Percentiles rank a stretch among this genome's conserved stretches.
These are phyloP conservation scores for Bruguiera gymnorhiza DNA, from an alignment of 345 rosid genomes.

Conservation along the genomic window DNA sequence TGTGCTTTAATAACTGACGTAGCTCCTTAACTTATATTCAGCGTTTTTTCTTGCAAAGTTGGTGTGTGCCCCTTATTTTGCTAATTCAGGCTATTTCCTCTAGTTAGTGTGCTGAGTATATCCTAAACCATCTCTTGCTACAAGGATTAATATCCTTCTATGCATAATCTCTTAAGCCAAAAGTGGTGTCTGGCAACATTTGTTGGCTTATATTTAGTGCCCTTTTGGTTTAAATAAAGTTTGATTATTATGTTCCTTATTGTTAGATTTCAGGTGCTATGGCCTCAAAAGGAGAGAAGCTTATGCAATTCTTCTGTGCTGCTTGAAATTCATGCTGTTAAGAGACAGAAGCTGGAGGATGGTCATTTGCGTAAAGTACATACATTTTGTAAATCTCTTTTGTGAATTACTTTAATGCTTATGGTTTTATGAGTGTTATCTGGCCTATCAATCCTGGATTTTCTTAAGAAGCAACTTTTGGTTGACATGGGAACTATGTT, in stretches of 20 bases:
- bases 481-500: background rate
- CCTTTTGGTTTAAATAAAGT: constrained; percentile 3
- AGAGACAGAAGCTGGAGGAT: constrained; percentile 93
- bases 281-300: constrained; percentile 40
- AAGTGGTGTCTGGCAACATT: background rate
- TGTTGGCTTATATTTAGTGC: background rate
- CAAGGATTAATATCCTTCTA: no score
- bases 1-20: no score
- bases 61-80: no score
- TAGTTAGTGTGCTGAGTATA: background rate
- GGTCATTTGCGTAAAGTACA: constrained; percentile 71
- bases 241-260: constrained; percentile 2
- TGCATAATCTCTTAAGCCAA: background rate
- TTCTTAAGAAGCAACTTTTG: background rate
- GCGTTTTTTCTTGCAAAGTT: no score
- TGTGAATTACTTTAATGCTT: no score
- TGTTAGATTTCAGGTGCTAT: constrained; percentile 47
- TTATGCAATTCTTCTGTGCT: constrained; percentile 39
- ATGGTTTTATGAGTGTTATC: no score
- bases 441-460: background rate
- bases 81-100: background rate
- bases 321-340: constrained; percentile 77
- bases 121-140: background rate
- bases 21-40: no score
- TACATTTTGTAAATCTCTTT: background rate